phyloP scores from a whole-genome alignment of 202 grass and related monocot genomes.

The Tripidium arundinaceum region DNA sequence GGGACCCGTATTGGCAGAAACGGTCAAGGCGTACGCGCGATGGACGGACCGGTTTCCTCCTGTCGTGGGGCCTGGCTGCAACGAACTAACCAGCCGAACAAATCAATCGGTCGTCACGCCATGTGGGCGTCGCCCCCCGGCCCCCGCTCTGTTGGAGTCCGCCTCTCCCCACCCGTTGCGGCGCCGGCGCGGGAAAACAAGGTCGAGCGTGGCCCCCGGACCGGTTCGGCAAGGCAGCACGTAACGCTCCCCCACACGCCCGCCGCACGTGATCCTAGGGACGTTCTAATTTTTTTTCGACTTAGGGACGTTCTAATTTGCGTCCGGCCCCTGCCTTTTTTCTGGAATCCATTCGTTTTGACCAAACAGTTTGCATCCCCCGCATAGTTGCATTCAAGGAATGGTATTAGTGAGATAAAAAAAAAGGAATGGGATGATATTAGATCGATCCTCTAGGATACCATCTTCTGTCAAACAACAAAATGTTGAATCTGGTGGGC shows the following conservation, averaged over 20 bases:
- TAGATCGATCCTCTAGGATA: neutral
- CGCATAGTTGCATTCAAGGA: neutral
- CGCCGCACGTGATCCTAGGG: constrained; percentile 31
- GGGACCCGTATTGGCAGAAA: neutral
- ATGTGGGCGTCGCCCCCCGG: no score
- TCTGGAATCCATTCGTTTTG: neutral
- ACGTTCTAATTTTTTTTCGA: neutral
- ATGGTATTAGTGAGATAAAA: neutral
- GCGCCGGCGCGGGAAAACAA: constrained; percentile 11
- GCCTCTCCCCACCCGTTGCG: neutral
- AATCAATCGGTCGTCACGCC: neutral
- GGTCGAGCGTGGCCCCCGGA: neutral
- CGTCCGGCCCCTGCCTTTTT: neutral
- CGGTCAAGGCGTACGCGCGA: neutral
- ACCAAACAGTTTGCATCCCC: neutral
- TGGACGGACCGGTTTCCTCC: neutral
- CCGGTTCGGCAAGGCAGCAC: constrained; percentile 32
- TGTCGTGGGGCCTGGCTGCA: no score
- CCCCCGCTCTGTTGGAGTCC: neutral
- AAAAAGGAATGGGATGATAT: neutral
- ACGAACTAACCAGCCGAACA: no score
- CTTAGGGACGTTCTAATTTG: neutral
- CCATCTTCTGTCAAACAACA: neutral
- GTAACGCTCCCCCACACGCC: constrained; percentile 29
- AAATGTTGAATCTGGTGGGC: neutral